A percentile compares a stretch with the other conserved stretches of the same genome.
Evolutionary conservation across 495 filamentous ascomycete genomes (phyloP).

Genomic region (Neurospora intermedia): DNA sequence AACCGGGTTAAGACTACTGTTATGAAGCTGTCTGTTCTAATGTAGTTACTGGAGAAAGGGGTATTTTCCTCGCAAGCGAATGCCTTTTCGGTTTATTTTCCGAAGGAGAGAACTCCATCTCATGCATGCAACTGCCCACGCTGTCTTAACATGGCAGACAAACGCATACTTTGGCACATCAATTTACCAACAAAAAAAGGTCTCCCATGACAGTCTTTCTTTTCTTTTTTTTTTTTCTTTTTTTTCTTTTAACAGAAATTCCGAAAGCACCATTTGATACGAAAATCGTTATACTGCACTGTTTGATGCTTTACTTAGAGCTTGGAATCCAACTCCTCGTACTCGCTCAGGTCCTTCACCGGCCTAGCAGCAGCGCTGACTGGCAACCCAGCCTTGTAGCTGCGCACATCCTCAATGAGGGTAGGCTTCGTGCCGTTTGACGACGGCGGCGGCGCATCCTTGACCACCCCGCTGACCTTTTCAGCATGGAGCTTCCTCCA

Average conservation of each 20-base stretch:
- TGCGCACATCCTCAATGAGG: conserved; percentile 62
- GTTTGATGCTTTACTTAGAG: conserved; percentile 23
- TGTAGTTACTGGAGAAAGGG: neutral
- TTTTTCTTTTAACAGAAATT: neutral
- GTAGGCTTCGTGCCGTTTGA: conserved; percentile 34
- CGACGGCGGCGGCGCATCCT: conserved; percentile 29
- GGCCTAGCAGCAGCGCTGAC: conserved; percentile 60
- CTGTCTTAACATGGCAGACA: neutral
- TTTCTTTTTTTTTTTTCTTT: neutral
- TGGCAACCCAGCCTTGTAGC: conserved; percentile 62
- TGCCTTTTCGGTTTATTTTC: neutral
- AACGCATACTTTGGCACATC: neutral
- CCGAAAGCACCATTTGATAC: neutral
- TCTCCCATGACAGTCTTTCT: neutral
- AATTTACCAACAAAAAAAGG: neutral
- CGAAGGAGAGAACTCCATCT: neutral
- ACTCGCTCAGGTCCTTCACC: conserved; percentile 65
- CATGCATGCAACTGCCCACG: neutral
- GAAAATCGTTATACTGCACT: neutral
- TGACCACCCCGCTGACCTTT: conserved; percentile 25
- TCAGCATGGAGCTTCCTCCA: conserved; percentile 43
- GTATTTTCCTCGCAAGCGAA: neutral
- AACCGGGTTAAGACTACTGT: neutral
- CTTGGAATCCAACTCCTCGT: conserved; percentile 71
- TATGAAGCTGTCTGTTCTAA: neutral